Evolutionary conservation across 352 stramenopile species (phyloP).

Genomic region (Salisapilia sapeloensis): DNA sequence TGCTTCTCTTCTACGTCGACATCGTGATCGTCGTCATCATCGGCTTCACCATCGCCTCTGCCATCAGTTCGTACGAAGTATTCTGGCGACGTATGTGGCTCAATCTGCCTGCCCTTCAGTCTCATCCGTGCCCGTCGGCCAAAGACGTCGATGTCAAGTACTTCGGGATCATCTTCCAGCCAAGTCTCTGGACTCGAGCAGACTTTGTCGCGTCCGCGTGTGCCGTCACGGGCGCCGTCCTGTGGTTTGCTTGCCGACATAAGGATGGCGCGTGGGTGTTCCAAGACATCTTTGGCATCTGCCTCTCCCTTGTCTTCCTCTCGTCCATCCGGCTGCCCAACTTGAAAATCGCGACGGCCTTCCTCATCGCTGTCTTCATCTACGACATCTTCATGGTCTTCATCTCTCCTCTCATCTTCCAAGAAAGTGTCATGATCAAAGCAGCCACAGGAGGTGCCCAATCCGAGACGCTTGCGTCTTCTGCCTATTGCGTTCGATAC

Average conservation of each 20-base stretch:
- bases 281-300: constrained; percentile 87
- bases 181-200: constrained; percentile 65
- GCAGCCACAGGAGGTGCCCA: constrained; percentile 79
- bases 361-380: constrained; percentile 88
- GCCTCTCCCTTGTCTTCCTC: constrained; percentile 89
- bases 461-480: constrained; percentile 14
- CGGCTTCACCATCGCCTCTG: constrained; percentile 35
- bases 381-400: constrained; percentile 97
- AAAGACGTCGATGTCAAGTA: constrained; percentile 19
- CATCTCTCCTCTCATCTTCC: constrained; percentile 82
- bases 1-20: constrained; percentile 84
- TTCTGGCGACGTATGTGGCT: constrained; percentile 49
- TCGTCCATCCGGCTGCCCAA: constrained; percentile 83
- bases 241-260: constrained; percentile 66
- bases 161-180: constrained; percentile 17
- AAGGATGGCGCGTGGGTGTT: constrained; percentile 81
- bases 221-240: constrained; percentile 17
- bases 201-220: constrained; percentile 71
- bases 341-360: constrained; percentile 81
- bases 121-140: constrained; percentile 16
- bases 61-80: constrained; percentile 31
- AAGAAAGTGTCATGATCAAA: constrained; percentile 90
- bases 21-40: constrained; percentile 64
- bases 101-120: constrained; percentile 23
- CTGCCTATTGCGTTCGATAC: constrained; percentile 58